Evolutionary conservation across 1,139 yeast genomes (phyloP).

Genomic region (Kodamaea ohmeri): DNA sequence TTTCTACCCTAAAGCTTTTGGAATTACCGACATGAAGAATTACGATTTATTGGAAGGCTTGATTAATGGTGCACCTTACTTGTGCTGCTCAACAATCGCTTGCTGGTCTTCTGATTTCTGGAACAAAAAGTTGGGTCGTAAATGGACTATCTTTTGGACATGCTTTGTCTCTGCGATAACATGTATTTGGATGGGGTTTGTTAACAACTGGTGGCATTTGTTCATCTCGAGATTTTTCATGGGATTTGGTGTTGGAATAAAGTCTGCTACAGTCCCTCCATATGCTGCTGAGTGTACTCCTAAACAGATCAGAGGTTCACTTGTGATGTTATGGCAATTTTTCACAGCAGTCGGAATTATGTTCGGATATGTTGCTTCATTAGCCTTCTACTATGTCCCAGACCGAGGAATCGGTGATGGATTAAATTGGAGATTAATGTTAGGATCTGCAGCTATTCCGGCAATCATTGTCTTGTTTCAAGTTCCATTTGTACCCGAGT

Average conservation of each 20-base stretch:
- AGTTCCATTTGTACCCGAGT: conserved; percentile 49
- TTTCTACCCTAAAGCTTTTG: conserved; percentile 56
- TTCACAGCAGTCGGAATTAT: conserved; percentile 87
- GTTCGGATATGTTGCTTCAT: conserved; percentile 70
- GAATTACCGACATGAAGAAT: conserved; percentile 38
- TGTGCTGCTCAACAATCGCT: conserved; percentile 63
- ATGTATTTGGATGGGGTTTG: conserved; percentile 76
- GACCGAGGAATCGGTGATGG: conserved; percentile 27
- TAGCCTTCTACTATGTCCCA: conserved; percentile 50
- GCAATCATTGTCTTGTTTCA: conserved; percentile 64
- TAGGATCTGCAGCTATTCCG: conserved; percentile 74
- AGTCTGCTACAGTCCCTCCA: conserved; percentile 78
- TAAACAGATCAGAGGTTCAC: conserved; percentile 69
- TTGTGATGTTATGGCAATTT: conserved; percentile 87
- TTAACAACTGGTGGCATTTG: conserved; percentile 71
- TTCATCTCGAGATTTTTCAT: conserved; percentile 69
- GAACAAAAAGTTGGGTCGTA: conserved; percentile 64
- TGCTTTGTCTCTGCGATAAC: conserved; percentile 65
- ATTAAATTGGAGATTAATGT: conserved; percentile 77
- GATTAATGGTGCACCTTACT: conserved; percentile 77
- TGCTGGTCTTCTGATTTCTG: conserved; percentile 73
- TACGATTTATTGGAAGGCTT: conserved; percentile 71
- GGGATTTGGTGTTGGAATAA: conserved; percentile 80
- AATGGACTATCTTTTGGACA: conserved; percentile 69
- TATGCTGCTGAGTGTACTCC: conserved; percentile 82